phyloP scores from a whole-genome alignment of 2,329 filamentous ascomycete species.

The Talaromyces atroroseus region DNA sequence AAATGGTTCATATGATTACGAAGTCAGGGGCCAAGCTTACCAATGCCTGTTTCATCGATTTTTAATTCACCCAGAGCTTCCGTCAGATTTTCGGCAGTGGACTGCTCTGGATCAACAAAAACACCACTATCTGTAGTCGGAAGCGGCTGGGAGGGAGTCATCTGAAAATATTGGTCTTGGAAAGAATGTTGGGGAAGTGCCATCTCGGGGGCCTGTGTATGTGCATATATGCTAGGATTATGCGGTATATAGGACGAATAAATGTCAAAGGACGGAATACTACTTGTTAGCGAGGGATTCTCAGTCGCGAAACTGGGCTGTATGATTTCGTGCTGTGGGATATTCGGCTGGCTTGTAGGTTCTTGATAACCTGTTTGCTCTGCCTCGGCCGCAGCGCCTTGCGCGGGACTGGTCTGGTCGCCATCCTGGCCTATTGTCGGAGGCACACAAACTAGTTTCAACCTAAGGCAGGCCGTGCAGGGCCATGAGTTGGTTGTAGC shows the following conservation, averaged over 20 bases:
- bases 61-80: constrained; percentile 81
- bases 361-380: constrained; percentile 19
- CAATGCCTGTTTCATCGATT: constrained; percentile 80
- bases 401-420: constrained; percentile 27
- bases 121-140: constrained; percentile 39
- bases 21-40: constrained; percentile 46
- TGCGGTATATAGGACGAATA: constrained; percentile 35
- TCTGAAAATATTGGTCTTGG: constrained; percentile 14
- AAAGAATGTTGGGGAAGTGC: constrained; percentile 26
- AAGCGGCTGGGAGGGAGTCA: constrained; percentile 22
- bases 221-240: constrained; percentile 27
- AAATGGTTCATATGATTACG: neutral
- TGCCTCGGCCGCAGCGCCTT: constrained; percentile 23
- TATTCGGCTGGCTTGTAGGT: constrained; percentile 36
- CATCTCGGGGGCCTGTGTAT: constrained; percentile 28
- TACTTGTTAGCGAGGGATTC: constrained; percentile 3
- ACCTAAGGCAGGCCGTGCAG: constrained; percentile 83
- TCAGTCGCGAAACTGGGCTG: constrained; percentile 31
- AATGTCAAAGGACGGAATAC: constrained; percentile 21
- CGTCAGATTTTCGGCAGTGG: constrained; percentile 65
- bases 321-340: constrained; percentile 49
- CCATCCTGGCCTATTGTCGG: constrained; percentile 75
- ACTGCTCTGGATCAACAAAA: constrained; percentile 57
- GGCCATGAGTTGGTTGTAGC: constrained; percentile 97
- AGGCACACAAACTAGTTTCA: constrained; percentile 89